phyloP scores from a whole-genome alignment of 2,329 filamentous ascomycete genomes.

The Alternaria incomplexa region DNA sequence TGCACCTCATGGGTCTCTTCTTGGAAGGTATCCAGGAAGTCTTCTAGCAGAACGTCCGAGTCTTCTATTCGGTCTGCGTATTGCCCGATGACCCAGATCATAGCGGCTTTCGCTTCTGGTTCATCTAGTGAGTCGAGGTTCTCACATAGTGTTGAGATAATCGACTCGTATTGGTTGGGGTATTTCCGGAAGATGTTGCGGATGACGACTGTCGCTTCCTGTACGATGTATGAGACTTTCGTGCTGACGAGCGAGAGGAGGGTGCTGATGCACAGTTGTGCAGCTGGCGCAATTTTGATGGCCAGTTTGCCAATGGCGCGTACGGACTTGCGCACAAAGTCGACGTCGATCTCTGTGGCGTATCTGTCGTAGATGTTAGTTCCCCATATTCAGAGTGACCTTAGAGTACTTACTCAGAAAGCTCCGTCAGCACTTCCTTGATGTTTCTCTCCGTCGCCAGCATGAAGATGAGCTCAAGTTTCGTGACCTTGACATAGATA shows the following conservation, averaged over 20 bases:
- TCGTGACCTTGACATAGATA: constrained; percentile 99
- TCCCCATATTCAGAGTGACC: background rate
- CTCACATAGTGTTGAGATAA: constrained; percentile 93
- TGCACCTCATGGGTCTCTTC: constrained; percentile 97
- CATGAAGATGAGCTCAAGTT: constrained; percentile 99
- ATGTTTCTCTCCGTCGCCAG: constrained; percentile 95
- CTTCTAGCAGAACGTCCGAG: constrained; percentile 88
- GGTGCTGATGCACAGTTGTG: constrained; percentile 88
- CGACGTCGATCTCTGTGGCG: constrained; percentile 96
- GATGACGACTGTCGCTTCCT: constrained; percentile 98
- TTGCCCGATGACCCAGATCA: constrained; percentile 99
- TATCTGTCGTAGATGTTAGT: constrained; percentile 57
- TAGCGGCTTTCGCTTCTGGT: constrained; percentile 95
- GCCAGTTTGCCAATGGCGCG: constrained; percentile 96
- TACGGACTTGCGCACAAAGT: constrained; percentile 97
- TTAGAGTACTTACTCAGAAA: constrained; percentile 74
- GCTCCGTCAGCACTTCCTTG: constrained; percentile 88
- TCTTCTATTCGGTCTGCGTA: constrained; percentile 98
- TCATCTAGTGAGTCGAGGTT: constrained; percentile 96
- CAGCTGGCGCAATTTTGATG: constrained; percentile 97
- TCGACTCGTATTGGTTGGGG: constrained; percentile 97
- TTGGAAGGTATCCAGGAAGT: constrained; percentile 91
- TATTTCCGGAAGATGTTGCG: constrained; percentile 99
- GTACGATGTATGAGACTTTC: constrained; percentile 98
- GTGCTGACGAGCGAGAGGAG: constrained; percentile 92